Conservation (phyloP, 2,329 filamentous ascomycete species). For the Alternaria gaisen region DNA sequence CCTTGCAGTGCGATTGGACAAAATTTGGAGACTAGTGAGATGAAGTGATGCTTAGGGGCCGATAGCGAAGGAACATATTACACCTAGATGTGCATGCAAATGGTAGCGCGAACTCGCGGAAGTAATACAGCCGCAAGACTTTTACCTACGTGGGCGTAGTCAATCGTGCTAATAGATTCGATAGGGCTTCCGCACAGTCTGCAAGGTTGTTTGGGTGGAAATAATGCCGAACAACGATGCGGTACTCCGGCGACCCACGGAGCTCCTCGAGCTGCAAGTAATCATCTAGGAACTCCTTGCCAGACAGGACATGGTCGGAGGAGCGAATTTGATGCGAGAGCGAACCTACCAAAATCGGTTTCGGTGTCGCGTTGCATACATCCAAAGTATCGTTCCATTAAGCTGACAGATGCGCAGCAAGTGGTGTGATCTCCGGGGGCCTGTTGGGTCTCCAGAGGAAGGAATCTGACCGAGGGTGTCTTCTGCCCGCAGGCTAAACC, state of each 20-base stretch:
- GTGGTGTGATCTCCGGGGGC: slow-evolving; percentile 8
- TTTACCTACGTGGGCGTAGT: background rate
- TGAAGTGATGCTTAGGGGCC: slow-evolving; percentile 16
- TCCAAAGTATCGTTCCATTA: slow-evolving; percentile 9
- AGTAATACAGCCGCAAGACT: slow-evolving; percentile 4
- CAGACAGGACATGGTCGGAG: slow-evolving; percentile 1
- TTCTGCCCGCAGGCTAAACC: slow-evolving; percentile 25
- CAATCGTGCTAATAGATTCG: background rate
- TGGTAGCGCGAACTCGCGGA: slow-evolving; percentile 9
- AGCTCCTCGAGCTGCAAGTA: slow-evolving; percentile 24
- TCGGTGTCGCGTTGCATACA: slow-evolving; percentile 14
- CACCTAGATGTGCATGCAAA: slow-evolving; percentile 22
- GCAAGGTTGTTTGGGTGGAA: slow-evolving; percentile 11
- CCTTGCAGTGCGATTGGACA: slow-evolving; percentile 3
- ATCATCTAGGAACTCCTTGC: slow-evolving; percentile 18
- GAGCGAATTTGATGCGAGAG: background rate
- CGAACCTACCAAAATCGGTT: slow-evolving; percentile 4
- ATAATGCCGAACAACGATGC: slow-evolving; percentile 14
- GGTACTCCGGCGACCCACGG: slow-evolving; percentile 11
- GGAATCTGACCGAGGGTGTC: slow-evolving; percentile 4
- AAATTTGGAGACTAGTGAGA: slow-evolving; percentile 13
- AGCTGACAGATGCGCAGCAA: slow-evolving; percentile 19
- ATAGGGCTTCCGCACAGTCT: slow-evolving; percentile 4
- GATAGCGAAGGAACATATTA: slow-evolving; percentile 21
- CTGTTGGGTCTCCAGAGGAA: background rate